These are phyloP conservation scores for Calycina herbarum DNA, from an alignment of 2,329 filamentous ascomycete genomes.

Conservation along the genomic window DNA sequence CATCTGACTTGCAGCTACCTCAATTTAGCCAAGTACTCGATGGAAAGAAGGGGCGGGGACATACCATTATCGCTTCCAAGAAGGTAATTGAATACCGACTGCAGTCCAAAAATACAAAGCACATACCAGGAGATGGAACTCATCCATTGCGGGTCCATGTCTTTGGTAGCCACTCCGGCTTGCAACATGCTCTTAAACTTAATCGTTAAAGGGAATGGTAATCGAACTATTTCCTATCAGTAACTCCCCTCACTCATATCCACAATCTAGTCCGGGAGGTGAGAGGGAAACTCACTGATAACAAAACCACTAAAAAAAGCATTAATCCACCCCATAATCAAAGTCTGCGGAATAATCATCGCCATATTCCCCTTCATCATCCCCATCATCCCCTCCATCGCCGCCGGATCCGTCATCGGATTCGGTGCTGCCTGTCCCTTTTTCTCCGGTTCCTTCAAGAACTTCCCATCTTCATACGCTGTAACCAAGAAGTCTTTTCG, in stretches of 20 bases:
- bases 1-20: constrained; percentile 82
- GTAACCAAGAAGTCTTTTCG: constrained; percentile 82
- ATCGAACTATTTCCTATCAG: constrained; percentile 66
- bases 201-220: constrained; percentile 95
- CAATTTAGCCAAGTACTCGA: constrained; percentile 1
- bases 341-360: constrained; percentile 98
- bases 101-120: constrained; percentile 91
- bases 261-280: background rate
- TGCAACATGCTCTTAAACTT: constrained; percentile 99
- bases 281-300: constrained; percentile 65
- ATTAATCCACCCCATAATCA: constrained; percentile 99
- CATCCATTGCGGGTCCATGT: constrained; percentile 98
- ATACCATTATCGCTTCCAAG: constrained; percentile 93
- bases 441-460: constrained; percentile 83
- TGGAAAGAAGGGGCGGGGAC: constrained; percentile 33
- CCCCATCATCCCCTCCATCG: constrained; percentile 99
- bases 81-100: constrained; percentile 96
- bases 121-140: constrained; percentile 99
- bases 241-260: constrained; percentile 4
- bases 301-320: constrained; percentile 98
- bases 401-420: constrained; percentile 90
- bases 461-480: constrained; percentile 82
- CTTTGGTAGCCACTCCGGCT: constrained; percentile 90
- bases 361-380: constrained; percentile 99
- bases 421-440: constrained; percentile 87